Percentiles rank a stretch among this genome's conserved stretches.
Evolutionary conservation across 2,329 filamentous ascomycete genomes (phyloP).

Genomic region (Colletotrichum sp.): DNA sequence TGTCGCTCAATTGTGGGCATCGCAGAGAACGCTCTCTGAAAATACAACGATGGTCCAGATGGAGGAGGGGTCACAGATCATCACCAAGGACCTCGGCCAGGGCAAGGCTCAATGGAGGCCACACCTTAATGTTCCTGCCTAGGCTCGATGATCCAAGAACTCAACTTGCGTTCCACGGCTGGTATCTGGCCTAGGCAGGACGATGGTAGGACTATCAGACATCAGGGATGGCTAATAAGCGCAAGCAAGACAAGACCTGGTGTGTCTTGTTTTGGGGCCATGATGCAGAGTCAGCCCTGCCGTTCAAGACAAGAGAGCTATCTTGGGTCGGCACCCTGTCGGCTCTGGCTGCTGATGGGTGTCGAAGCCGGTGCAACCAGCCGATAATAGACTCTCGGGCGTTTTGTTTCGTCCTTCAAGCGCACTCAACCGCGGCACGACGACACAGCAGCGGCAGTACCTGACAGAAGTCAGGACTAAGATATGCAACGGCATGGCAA

Average conservation of each 20-base stretch:
- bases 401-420: constrained; percentile 7
- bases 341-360: neutral
- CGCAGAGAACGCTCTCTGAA: neutral
- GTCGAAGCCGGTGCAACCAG: constrained; percentile 11
- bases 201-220: neutral
- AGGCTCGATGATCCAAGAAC: neutral
- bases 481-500: neutral
- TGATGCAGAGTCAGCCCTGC: constrained; percentile 16
- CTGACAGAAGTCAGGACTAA: neutral
- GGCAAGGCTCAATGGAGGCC: neutral
- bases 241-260: neutral
- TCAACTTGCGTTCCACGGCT: neutral
- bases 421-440: neutral
- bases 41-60: neutral
- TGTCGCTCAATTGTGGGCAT: constrained; percentile 2
- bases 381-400: constrained; percentile 18
- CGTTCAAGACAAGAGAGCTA: constrained; percentile 16
- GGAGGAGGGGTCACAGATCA: neutral
- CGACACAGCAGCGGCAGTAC: constrained; percentile 7
- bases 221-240: constrained; percentile 1
- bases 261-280: neutral
- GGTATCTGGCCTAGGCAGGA: neutral
- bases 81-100: neutral
- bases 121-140: neutral
- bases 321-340: constrained; percentile 8